Evolutionary conservation across 164 flowering plant species (phyloP).

Genomic region (Platanus orientalis): DNA sequence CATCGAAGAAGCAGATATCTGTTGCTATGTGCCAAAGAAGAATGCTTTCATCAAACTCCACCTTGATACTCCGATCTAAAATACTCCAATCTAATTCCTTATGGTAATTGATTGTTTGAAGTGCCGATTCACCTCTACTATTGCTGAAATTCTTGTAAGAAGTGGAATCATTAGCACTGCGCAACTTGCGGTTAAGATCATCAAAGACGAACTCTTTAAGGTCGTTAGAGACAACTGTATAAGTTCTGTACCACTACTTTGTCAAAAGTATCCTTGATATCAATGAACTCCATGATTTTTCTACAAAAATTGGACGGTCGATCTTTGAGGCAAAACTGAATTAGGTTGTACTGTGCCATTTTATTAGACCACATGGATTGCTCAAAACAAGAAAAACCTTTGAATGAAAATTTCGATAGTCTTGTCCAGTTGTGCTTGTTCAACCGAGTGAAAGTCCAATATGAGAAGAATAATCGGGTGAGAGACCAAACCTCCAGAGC

Average conservation of each 20-base stretch:
- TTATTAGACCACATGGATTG: slow-evolving; percentile 20
- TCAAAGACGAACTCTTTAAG: slow-evolving; percentile 10
- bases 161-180: background rate
- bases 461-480: slow-evolving; percentile 28
- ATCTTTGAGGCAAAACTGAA: background rate
- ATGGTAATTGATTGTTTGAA: background rate
- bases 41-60: background rate
- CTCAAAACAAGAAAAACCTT: too few species aligned
- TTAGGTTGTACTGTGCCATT: slow-evolving; percentile 15
- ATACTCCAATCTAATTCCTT: too few species aligned
- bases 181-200: background rate
- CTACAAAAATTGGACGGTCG: background rate
- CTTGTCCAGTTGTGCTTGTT: background rate
- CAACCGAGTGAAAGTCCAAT: slow-evolving; percentile 27
- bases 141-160: background rate
- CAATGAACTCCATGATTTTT: background rate
- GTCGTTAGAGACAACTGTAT: background rate
- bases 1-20: slow-evolving; percentile 11
- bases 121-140: background rate
- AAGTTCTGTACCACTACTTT: background rate
- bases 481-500: slow-evolving; percentile 29
- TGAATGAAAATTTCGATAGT: background rate
- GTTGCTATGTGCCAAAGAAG: slow-evolving; percentile 19
- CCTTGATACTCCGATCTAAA: background rate
- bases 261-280: background rate